phyloP scores from a whole-genome alignment of 495 filamentous ascomycete species.

The Aspergillus homomorphus region DNA sequence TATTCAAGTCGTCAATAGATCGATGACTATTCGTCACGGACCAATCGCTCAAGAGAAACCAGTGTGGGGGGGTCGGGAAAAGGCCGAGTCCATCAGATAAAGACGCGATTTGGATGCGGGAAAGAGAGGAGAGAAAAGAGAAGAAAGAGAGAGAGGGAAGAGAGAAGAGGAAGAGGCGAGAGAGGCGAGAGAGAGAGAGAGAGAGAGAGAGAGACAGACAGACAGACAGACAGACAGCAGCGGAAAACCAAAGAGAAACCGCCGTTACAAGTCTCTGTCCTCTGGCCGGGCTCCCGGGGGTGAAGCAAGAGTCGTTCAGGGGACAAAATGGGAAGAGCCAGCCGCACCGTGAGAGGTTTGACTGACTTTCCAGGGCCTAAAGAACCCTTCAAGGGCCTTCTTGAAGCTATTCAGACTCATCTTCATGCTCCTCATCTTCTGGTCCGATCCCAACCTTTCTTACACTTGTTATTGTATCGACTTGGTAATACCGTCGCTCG shows the following conservation, averaged over 20 bases:
- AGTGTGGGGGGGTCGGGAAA: neutral
- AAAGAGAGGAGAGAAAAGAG: neutral
- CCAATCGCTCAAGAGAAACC: conserved; percentile 1
- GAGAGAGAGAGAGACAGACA: conserved; percentile 2
- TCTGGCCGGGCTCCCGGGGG: conserved; percentile 7
- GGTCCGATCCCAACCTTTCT: conserved; percentile 9
- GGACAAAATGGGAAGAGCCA: conserved; percentile 5
- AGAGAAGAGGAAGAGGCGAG: conserved; percentile 8
- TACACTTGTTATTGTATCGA: conserved; percentile 18
- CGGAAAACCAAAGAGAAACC: conserved; percentile 10
- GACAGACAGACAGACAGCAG: neutral
- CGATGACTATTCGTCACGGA: neutral
- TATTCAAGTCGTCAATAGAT: neutral
- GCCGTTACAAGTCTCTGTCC: conserved; percentile 23
- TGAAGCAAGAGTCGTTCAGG: conserved; percentile 7
- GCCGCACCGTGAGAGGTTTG: conserved; percentile 6
- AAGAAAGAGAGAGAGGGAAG: conserved; percentile 3
- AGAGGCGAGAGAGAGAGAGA: conserved; percentile 13
- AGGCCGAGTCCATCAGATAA: neutral
- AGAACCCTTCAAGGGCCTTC: conserved; percentile 7
- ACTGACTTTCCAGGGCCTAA: neutral
- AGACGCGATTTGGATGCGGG: neutral
- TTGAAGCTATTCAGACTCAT: conserved; percentile 20
- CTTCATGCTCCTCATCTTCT: conserved; percentile 10
- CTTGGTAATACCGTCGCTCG: conserved; percentile 8